Percentiles rank a stretch among this genome's conserved stretches.
phyloP scores from a whole-genome alignment of 108 stramenopile genomes.

The Licmophora abbreviata region DNA sequence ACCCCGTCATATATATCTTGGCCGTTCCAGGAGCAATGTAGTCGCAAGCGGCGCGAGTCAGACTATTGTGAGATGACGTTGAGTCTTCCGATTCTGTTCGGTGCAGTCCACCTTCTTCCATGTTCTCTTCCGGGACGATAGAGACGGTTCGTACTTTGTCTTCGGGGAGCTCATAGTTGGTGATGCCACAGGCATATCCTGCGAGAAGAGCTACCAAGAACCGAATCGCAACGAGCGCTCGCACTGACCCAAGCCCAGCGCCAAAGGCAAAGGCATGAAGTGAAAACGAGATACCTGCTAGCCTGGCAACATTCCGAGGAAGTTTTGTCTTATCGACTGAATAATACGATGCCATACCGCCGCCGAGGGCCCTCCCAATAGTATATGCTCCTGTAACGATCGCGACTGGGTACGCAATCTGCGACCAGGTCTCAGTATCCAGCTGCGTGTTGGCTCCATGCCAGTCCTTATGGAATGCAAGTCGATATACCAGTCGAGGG shows the following conservation, averaged over 20 bases:
- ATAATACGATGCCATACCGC: neutral
- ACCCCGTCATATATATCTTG: constrained; percentile 17
- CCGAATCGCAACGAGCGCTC: constrained; percentile 15
- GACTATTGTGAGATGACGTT: constrained; percentile 5
- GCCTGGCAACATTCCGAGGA: constrained; percentile 11
- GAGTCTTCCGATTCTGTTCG: neutral
- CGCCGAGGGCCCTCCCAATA: constrained; percentile 12
- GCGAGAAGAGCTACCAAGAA: constrained; percentile 12
- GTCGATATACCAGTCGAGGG: constrained; percentile 18
- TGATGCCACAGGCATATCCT: constrained; percentile 14
- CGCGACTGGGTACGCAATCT: constrained; percentile 10
- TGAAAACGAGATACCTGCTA: constrained; percentile 13
- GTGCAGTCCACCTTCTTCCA: neutral
- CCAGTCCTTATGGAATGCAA: constrained; percentile 5
- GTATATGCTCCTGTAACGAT: constrained; percentile 9
- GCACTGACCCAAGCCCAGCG: constrained; percentile 20
- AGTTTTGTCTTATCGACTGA: neutral
- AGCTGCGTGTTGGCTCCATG: neutral
- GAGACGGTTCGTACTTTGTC: no score
- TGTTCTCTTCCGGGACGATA: neutral
- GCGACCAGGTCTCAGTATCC: constrained; percentile 5
- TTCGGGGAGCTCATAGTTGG: neutral
- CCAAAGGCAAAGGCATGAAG: constrained; percentile 25
- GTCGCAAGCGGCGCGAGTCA: no score
- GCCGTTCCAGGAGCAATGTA: no score